Evolutionary conservation across 306 rosid genomes (phyloP).

Genomic region (Pyrus bretschneideri): DNA sequence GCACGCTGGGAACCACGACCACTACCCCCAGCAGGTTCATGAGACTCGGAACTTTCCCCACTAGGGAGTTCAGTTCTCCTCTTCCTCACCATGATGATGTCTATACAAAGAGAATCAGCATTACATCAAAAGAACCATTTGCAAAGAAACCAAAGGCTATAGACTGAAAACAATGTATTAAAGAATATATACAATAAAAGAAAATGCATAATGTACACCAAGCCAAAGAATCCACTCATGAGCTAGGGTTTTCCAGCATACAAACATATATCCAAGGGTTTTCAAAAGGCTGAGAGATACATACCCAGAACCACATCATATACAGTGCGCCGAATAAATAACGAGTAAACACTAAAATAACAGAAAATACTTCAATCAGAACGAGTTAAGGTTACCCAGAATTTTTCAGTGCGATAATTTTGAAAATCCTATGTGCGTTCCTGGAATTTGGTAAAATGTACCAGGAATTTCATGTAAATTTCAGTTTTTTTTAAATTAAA

Average conservation of each 20-base stretch:
- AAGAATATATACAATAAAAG: not conserved
- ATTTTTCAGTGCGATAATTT: not conserved
- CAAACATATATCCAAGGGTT: not conserved
- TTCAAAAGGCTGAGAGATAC: not conserved
- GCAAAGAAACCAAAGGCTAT: not conserved
- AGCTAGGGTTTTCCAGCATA: not conserved
- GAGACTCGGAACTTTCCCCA: constrained; percentile 58
- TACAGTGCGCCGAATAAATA: not conserved
- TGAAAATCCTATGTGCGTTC: not conserved
- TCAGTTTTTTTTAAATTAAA: not conserved
- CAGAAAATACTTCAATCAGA: not conserved
- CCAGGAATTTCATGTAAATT: not conserved
- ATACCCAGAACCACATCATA: not conserved
- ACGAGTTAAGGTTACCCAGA: not conserved
- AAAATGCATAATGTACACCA: not conserved
- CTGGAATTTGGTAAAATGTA: not conserved
- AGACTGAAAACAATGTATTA: not conserved
- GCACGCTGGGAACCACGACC: constrained; percentile 50
- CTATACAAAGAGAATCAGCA: constrained; percentile 13
- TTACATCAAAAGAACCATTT: not conserved
- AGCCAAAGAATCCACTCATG: not conserved
- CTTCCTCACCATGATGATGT: constrained; percentile 62
- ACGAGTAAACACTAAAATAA: not conserved
- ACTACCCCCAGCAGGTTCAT: constrained; percentile 22
- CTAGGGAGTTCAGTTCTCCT: constrained; percentile 55